phyloP scores from a whole-genome alignment of 148 eudicot genomes.

The Fagopyrum homotropicum region DNA sequence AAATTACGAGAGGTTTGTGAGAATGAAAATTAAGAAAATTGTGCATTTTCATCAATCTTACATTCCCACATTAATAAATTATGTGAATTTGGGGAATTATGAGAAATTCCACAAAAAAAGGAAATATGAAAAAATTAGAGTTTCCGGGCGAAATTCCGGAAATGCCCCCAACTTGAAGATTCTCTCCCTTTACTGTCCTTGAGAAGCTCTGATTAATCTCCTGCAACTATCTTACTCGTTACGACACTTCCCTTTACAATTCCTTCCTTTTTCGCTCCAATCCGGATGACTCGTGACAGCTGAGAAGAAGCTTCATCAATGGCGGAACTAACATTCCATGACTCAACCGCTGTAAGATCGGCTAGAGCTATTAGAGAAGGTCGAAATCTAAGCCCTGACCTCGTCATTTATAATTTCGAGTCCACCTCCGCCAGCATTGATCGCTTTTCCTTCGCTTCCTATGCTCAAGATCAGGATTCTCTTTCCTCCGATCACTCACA shows the following conservation, averaged over 20 bases:
- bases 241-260: not conserved
- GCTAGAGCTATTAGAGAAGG: not conserved
- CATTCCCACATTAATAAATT: too few species aligned
- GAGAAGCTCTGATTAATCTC: not conserved
- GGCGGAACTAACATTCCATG: not conserved
- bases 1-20: too few species aligned
- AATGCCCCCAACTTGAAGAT: not conserved
- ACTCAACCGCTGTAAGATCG: not conserved
- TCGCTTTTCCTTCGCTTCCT: slow-evolving; percentile 62
- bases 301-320: not conserved
- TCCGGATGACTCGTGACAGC: not conserved
- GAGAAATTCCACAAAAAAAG: too few species aligned
- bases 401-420: slow-evolving; percentile 43
- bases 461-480: slow-evolving; percentile 46
- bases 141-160: not conserved
- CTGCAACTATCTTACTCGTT: not conserved
- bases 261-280: not conserved
- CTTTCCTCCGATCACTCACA: slow-evolving; percentile 33
- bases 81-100: too few species aligned
- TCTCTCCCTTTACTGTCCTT: slow-evolving; percentile 6
- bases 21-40: too few species aligned
- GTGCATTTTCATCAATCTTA: too few species aligned
- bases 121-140: not conserved
- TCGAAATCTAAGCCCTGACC: slow-evolving; percentile 62
- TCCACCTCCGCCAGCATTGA: slow-evolving; percentile 61